These are phyloP conservation scores for Aspergillus tamarii DNA, from an alignment of 2,329 filamentous ascomycete genomes.

Conservation along the genomic window DNA sequence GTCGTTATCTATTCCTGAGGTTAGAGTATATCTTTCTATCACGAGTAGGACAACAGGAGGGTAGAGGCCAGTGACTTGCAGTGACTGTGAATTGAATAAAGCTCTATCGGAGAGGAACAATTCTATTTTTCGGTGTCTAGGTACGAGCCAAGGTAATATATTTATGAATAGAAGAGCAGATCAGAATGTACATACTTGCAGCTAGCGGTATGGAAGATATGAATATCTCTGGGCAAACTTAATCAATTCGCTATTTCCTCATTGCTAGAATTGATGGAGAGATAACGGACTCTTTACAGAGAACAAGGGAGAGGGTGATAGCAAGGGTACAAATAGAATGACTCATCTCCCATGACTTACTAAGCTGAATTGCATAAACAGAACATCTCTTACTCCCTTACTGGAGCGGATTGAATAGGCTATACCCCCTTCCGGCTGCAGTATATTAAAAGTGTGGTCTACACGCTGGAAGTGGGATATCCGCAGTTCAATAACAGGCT, in stretches of 20 bases:
- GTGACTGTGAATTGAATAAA: background rate
- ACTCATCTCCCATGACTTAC: no score
- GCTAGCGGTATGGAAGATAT: background rate
- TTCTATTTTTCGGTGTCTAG: background rate
- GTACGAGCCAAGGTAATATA: background rate
- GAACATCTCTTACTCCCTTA: no score
- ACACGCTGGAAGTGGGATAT: background rate
- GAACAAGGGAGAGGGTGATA: background rate
- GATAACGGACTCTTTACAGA: background rate
- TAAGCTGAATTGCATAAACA: no score
- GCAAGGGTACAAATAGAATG: background rate
- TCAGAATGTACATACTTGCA: background rate
- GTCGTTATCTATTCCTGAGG: background rate
- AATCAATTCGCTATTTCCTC: background rate
- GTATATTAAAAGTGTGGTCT: background rate
- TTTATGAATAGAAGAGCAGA: background rate
- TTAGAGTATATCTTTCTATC: background rate
- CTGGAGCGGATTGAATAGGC: no score
- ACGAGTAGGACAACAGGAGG: background rate
- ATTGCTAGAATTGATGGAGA: background rate
- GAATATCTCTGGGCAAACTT: background rate
- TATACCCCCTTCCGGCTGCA: background rate
- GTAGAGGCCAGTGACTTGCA: background rate
- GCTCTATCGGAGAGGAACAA: background rate
- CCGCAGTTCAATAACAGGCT: background rate